Evolutionary conservation across 1,284 basidiomycete genomes (phyloP).

Genomic region (Chalciporus sp.): DNA sequence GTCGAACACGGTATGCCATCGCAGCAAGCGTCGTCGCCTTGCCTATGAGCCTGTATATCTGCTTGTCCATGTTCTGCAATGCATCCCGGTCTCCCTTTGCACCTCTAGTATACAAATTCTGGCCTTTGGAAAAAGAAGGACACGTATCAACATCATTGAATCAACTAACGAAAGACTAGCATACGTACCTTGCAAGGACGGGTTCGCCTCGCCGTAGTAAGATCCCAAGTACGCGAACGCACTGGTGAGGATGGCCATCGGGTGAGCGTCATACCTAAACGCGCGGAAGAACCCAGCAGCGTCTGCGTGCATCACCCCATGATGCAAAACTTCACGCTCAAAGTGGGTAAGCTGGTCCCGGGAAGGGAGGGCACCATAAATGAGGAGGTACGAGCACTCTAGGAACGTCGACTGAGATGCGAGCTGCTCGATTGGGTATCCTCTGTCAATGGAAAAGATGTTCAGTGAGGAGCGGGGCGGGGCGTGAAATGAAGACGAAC

Average conservation of each 20-base stretch:
- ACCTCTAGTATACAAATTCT: conserved; percentile 74
- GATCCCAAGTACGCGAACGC: conserved; percentile 86
- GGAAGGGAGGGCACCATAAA: conserved; percentile 84
- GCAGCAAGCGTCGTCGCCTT: conserved; percentile 87
- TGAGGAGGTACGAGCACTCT: conserved; percentile 83
- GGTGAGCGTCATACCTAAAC: conserved; percentile 87
- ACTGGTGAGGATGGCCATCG: conserved; percentile 86
- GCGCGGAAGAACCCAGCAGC: conserved; percentile 79
- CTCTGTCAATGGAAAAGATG: conserved; percentile 46
- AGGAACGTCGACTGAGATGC: conserved; percentile 78
- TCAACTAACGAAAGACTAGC: neutral
- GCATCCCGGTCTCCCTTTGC: conserved; percentile 58
- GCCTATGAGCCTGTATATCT: conserved; percentile 84
- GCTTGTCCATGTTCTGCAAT: conserved; percentile 83
- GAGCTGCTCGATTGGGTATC: conserved; percentile 92
- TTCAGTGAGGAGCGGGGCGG: neutral
- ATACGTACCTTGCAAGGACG: conserved; percentile 65
- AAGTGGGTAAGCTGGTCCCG: conserved; percentile 62
- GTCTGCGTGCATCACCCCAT: conserved; percentile 77
- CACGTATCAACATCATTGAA: neutral
- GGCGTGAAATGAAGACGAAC: conserved; percentile 34
- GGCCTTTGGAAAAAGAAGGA: conserved; percentile 49
- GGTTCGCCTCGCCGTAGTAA: conserved; percentile 82
- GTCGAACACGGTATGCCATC: conserved; percentile 89
- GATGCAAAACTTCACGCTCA: conserved; percentile 75